Percentiles rank a stretch among this genome's conserved stretches.
phyloP scores from a whole-genome alignment of 495 filamentous ascomycete species.

The Staphylotrichum tortipilum region DNA sequence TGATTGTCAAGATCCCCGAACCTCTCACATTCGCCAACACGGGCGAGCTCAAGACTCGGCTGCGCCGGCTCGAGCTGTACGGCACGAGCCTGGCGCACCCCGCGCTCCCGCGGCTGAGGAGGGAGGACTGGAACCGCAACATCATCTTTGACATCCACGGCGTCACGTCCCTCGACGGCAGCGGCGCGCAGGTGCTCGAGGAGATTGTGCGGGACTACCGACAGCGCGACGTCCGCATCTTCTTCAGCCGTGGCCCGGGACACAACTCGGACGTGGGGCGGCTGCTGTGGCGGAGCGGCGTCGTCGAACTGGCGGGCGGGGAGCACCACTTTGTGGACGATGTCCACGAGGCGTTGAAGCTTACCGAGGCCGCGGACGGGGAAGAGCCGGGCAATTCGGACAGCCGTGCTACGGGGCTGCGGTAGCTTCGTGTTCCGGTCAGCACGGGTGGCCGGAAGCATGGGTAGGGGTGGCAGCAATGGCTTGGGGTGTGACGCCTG shows the following conservation, averaged over 20 bases:
- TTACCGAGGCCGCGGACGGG: conserved; percentile 60
- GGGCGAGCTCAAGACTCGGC: conserved; percentile 75
- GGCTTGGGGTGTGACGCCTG: too few relatives aligned
- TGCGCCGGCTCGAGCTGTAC: conserved; percentile 78
- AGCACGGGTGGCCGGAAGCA: neutral
- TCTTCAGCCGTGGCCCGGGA: conserved; percentile 72
- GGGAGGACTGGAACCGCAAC: conserved; percentile 68
- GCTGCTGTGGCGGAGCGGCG: conserved; percentile 70
- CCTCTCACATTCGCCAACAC: conserved; percentile 96
- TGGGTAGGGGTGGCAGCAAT: too few relatives aligned
- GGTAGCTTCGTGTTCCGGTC: too few relatives aligned
- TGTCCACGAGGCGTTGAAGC: conserved; percentile 72
- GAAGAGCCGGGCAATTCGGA: neutral
- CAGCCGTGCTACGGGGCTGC: neutral
- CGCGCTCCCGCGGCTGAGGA: conserved; percentile 66
- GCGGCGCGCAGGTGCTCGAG: conserved; percentile 78
- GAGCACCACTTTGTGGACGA: conserved; percentile 66
- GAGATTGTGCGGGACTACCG: conserved; percentile 81
- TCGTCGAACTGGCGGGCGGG: conserved; percentile 71
- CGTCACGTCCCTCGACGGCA: conserved; percentile 85
- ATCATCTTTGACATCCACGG: conserved; percentile 96
- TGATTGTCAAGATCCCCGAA: conserved; percentile 96
- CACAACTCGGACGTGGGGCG: conserved; percentile 56
- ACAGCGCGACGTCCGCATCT: conserved; percentile 65
- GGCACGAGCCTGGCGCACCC: conserved; percentile 79